These are phyloP conservation scores for Aciculoconidium aculeatum DNA, from an alignment of 805 yeast genomes.

Conservation along the genomic window DNA sequence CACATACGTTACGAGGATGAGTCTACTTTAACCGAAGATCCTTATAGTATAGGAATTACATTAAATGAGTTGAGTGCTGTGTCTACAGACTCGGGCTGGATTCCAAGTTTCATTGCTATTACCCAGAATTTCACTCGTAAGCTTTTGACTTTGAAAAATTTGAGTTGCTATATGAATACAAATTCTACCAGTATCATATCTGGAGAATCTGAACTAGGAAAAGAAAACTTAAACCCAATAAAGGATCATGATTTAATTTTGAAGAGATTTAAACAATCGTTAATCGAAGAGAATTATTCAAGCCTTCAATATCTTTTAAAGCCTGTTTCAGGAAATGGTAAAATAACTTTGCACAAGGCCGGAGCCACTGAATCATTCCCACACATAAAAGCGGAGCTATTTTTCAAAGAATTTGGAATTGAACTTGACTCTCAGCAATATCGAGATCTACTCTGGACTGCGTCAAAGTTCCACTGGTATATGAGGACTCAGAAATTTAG, in stretches of 20 bases:
- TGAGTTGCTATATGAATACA: constrained; percentile 83
- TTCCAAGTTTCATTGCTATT: constrained; percentile 75
- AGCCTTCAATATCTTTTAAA: constrained; percentile 56
- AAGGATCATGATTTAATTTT: constrained; percentile 47
- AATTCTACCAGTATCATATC: constrained; percentile 26
- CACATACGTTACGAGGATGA: constrained; percentile 90
- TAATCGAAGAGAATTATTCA: constrained; percentile 21
- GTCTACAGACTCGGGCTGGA: constrained; percentile 82
- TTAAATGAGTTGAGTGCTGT: constrained; percentile 85
- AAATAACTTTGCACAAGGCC: constrained; percentile 68
- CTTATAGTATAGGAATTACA: constrained; percentile 80
- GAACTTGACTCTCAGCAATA: constrained; percentile 83
- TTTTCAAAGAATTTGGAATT: constrained; percentile 85
- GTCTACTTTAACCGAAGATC: constrained; percentile 59
- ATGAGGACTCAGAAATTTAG: constrained; percentile 71
- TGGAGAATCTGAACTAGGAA: neutral
- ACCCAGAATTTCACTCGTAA: constrained; percentile 66
- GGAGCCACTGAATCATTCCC: constrained; percentile 67
- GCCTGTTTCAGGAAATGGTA: constrained; percentile 89
- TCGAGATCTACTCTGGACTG: constrained; percentile 70
- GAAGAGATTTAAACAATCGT: constrained; percentile 40
- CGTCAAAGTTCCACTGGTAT: constrained; percentile 76
- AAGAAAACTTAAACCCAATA: too few relatives aligned
- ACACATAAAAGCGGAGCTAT: constrained; percentile 66
- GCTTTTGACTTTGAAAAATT: constrained; percentile 63